Evolutionary conservation across 2,329 filamentous ascomycete genomes (phyloP).

Genomic region (Aspergillus terreus): DNA sequence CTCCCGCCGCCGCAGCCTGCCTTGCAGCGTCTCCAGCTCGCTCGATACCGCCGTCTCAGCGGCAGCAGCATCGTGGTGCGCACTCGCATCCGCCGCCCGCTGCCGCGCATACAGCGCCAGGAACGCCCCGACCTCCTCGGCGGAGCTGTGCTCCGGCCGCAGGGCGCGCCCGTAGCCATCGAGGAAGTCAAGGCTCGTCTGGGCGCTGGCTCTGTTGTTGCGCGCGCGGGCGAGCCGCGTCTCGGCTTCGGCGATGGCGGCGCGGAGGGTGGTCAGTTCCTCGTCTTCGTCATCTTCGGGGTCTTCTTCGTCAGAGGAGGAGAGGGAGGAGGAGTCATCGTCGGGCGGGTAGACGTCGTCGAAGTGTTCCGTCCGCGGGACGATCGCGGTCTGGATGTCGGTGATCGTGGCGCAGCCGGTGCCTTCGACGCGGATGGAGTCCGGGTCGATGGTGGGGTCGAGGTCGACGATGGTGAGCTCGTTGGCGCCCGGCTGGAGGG

Average conservation of each 20-base stretch:
- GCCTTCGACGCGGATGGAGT: constrained; percentile 59
- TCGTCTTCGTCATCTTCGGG: constrained; percentile 7
- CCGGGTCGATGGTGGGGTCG: constrained; percentile 51
- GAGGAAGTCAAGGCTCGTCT: constrained; percentile 26
- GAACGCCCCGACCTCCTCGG: constrained; percentile 30
- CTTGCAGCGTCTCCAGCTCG: constrained; percentile 16
- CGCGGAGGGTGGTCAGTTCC: constrained; percentile 18
- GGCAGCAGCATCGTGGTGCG: constrained; percentile 19
- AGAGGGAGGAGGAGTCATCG: not conserved
- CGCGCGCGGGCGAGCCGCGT: constrained; percentile 28
- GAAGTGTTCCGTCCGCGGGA: constrained; percentile 55
- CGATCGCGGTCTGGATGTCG: constrained; percentile 59
- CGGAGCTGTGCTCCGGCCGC: constrained; percentile 24
- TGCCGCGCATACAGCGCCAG: constrained; percentile 31
- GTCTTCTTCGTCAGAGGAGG: not conserved
- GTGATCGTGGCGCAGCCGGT: constrained; percentile 57
- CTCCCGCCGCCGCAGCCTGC: constrained; percentile 12
- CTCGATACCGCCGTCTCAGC: constrained; percentile 23
- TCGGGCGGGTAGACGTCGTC: constrained; percentile 49
- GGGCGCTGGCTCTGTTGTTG: constrained; percentile 20
- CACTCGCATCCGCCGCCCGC: constrained; percentile 23
- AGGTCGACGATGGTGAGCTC: constrained; percentile 56
- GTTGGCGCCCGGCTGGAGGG: constrained; percentile 49
- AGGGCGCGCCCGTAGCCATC: constrained; percentile 34
- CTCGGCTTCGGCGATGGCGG: constrained; percentile 29